Evolutionary conservation across 805 yeast species (phyloP), one percentile per base, ranked within the genome.

Genomic region (Diddensiella santjacobensis): DNA sequence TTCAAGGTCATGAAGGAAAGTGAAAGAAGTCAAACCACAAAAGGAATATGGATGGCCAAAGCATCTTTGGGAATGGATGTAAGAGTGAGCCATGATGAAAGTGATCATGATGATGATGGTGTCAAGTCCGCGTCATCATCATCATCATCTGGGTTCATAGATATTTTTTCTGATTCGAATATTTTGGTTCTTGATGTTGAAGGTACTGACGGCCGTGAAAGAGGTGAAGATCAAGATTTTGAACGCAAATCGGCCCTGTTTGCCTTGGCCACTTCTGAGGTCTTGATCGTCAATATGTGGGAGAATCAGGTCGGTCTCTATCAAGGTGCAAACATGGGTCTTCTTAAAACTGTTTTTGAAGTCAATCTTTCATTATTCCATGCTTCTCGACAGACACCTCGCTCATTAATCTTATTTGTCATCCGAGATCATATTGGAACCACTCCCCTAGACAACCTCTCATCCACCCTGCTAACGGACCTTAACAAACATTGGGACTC

Each of bases 201-300:
- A 69, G 99, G 99, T 42, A 90, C 97, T 0, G 99, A 93, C 69
- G 98, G 99, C 42, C 78, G 96, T 51, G 99, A 93, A 68, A 78
- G 97, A 48, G 98, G 98, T 22, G 99, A 93, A 60, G 98, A 93
- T 67, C 97, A 93, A 67, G 99, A 93, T 68, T 93, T 93, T 66
- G 99, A 93, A 68, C 78, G 99, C 49, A 93, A 93, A 58, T 90
- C 96, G 1, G 98, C 98, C 0, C 71, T 93, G 38, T 93, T 93
- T 71, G 98, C 99, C 0, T 72, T 93, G 52, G 80, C 97, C 8
- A 90, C 96, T 0, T 81, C 93, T 13, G 98, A 93, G 62, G 81
- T 90, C 3, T 73, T 93, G 58, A 88, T 93, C 52, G 84, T 93
- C 38, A 93, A 93, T 66, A 80, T 91, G 62, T 93, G 98, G 97